These are phyloP conservation scores for Ilyonectria destructans DNA, from an alignment of 2,329 filamentous ascomycete species.

Conservation along the genomic window DNA sequence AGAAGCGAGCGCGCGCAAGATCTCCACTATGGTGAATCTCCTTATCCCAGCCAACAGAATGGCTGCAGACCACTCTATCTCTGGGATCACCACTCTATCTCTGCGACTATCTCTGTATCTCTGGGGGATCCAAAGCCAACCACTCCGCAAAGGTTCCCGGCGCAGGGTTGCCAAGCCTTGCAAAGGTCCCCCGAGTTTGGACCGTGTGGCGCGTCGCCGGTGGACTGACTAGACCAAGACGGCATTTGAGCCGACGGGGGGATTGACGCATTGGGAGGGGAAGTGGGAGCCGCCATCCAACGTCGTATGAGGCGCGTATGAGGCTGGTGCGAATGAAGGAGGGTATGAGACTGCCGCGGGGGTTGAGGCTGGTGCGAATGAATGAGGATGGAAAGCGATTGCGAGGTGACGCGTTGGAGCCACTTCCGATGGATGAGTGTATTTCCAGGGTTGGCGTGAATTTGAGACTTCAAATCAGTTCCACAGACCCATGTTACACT, in stretches of 20 bases:
- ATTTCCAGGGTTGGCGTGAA: no score
- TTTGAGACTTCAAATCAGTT: no score
- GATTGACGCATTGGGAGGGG: constrained; percentile 16
- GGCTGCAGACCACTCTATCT: background rate
- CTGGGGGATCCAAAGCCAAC: background rate
- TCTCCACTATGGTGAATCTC: background rate
- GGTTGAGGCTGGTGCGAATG: no score
- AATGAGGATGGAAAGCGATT: no score
- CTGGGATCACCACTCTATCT: background rate
- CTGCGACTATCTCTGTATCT: background rate
- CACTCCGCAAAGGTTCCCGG: constrained; percentile 4
- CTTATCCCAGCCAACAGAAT: background rate
- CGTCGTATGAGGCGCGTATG: constrained; percentile 2
- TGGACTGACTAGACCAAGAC: constrained; percentile 33
- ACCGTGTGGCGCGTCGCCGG: constrained; percentile 9
- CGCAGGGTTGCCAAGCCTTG: constrained; percentile 25
- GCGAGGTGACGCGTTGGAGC: no score
- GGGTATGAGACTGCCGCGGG: no score
- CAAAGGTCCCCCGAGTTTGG: constrained; percentile 32
- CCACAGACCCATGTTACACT: no score
- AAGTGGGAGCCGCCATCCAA: constrained; percentile 5
- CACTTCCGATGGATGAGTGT: no score
- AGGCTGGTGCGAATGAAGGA: no score
- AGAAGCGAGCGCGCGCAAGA: background rate
- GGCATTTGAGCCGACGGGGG: constrained; percentile 22